Conservation (phyloP, 805 yeast genomes). For the Dipodascopsis uninucleata region DNA sequence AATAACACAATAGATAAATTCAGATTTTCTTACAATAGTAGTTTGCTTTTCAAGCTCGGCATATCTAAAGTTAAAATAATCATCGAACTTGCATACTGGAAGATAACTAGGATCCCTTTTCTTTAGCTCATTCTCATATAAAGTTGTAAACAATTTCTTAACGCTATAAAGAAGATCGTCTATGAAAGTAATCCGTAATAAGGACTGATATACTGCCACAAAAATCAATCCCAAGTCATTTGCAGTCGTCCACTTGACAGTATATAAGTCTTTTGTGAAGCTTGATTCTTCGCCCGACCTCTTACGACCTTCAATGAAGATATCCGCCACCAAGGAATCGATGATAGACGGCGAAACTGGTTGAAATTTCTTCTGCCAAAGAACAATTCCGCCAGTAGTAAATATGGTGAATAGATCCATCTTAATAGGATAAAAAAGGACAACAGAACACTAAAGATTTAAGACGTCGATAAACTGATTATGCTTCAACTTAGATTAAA, state of each 20-base stretch:
- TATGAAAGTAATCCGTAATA: constrained; percentile 37
- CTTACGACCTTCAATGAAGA: constrained; percentile 40
- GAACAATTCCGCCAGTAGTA: constrained; percentile 51
- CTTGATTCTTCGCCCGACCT: constrained; percentile 13
- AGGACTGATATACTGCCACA: constrained; percentile 37
- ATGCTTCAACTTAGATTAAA: no score
- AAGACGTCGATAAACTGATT: no score
- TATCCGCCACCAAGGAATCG: constrained; percentile 49
- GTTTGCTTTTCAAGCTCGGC: constrained; percentile 29
- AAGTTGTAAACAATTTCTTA: constrained; percentile 34
- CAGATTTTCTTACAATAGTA: no score
- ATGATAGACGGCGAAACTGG: constrained; percentile 43
- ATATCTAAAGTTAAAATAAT: constrained; percentile 36
- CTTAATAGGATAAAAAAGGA: constrained; percentile 36
- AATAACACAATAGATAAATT: no score
- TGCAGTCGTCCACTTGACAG: constrained; percentile 45
- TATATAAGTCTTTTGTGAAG: constrained; percentile 39
- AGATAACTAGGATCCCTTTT: constrained; percentile 9
- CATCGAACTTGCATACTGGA: constrained; percentile 30
- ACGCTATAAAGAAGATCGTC: constrained; percentile 36
- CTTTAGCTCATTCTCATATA: constrained; percentile 29
- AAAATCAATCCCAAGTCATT: constrained; percentile 45
- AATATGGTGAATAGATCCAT: constrained; percentile 51
- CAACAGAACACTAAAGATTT: no score
- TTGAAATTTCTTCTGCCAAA: constrained; percentile 45